phyloP scores from a whole-genome alignment of 2,329 filamentous ascomycete species.

The Alternaria burnsii region DNA sequence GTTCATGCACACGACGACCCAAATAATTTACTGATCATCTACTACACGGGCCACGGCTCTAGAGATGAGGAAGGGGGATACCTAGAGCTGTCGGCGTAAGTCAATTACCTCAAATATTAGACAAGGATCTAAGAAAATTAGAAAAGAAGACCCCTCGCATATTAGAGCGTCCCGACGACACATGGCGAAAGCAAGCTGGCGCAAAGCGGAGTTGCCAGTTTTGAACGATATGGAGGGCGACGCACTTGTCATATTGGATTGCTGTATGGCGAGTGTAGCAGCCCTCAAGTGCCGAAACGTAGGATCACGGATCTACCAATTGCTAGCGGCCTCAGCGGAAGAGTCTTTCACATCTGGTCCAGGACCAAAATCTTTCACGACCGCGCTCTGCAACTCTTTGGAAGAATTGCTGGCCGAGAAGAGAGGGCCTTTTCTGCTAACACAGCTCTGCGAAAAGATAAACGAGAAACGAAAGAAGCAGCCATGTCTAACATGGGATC shows the following conservation, averaged over 20 bases:
- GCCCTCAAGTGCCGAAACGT: slow-evolving; percentile 20
- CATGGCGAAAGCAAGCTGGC: slow-evolving; percentile 28
- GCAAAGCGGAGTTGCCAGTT: slow-evolving; percentile 27
- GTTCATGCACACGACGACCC: slow-evolving; percentile 32
- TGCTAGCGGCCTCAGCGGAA: slow-evolving; percentile 11
- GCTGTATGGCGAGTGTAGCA: slow-evolving; percentile 41
- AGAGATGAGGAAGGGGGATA: background rate
- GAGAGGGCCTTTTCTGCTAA: background rate
- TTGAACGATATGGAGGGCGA: slow-evolving; percentile 26
- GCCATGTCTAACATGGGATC: background rate
- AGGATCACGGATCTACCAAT: slow-evolving; percentile 11
- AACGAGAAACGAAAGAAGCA: background rate
- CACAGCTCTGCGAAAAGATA: background rate
- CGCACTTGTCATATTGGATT: slow-evolving; percentile 42
- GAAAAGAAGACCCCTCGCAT: background rate
- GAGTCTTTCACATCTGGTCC: background rate
- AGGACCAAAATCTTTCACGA: background rate
- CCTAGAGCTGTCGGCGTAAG: background rate
- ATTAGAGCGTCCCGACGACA: background rate
- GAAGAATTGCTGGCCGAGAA: background rate
- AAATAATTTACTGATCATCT: slow-evolving; percentile 41
- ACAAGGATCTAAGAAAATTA: too few relatives aligned
- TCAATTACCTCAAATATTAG: too few relatives aligned
- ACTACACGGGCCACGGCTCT: slow-evolving; percentile 46
- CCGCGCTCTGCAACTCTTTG: background rate